These are phyloP conservation scores for Phragmites australis DNA, from an alignment of 176 grass and related monocot species.

Conservation along the genomic window DNA sequence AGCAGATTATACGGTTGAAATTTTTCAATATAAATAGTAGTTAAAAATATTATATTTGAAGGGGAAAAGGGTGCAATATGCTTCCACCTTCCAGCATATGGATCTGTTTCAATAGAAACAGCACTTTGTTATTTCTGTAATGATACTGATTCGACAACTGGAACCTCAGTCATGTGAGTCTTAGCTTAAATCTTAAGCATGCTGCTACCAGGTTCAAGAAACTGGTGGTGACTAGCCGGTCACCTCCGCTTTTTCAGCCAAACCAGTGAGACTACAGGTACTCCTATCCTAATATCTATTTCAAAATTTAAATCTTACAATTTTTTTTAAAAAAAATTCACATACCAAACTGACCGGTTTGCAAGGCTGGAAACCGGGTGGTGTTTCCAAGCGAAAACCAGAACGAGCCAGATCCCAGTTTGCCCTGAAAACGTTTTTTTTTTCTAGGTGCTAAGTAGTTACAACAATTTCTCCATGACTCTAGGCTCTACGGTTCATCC, in stretches of 20 bases:
- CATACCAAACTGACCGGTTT: background rate
- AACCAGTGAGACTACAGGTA: background rate
- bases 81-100: background rate
- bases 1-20: background rate
- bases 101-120: conserved; percentile 10
- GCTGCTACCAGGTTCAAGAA: background rate
- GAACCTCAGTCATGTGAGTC: conserved; percentile 10
- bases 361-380: background rate
- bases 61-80: background rate
- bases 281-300: background rate
- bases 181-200: conserved; percentile 32
- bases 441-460: background rate
- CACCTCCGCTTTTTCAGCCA: background rate
- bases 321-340: background rate
- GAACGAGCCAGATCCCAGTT: background rate
- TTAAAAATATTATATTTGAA: background rate
- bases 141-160: background rate
- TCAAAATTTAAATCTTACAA: background rate
- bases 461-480: background rate
- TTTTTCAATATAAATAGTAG: background rate
- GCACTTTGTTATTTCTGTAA: background rate
- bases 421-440: background rate
- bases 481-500: background rate
- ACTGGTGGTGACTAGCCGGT: background rate
- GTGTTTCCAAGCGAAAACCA: background rate